Evolutionary conservation across 805 yeast species (phyloP).

Genomic region (Komagataella pastoris): DNA sequence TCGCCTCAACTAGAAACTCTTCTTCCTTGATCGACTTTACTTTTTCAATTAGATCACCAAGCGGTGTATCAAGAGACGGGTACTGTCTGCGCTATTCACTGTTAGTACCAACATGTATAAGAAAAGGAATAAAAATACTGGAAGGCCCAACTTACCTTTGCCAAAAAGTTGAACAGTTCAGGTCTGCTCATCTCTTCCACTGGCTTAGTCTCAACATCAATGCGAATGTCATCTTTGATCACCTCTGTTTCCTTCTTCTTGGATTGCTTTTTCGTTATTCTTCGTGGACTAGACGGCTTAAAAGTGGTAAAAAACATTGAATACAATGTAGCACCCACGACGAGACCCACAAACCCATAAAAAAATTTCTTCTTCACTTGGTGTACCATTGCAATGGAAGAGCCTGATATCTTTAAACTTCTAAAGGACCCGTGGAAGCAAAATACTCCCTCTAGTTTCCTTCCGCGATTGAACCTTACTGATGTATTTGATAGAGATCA

Average conservation of each 20-base stretch:
- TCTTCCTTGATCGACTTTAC: neutral
- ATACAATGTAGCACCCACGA: constrained; percentile 4
- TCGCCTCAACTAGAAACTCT: neutral
- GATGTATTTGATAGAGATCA: too few species aligned
- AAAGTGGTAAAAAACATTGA: constrained; percentile 2
- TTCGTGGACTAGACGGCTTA: neutral
- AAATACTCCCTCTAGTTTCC: neutral
- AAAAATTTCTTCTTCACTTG: constrained; percentile 2
- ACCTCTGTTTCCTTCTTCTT: constrained; percentile 1
- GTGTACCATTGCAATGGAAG: neutral
- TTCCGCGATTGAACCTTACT: neutral
- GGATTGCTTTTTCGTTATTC: neutral
- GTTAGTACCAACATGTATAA: neutral
- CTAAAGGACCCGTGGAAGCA: neutral
- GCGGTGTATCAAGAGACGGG: neutral
- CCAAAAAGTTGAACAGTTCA: constrained; percentile 3
- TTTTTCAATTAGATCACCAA: neutral
- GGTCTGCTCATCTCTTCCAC: constrained; percentile 2
- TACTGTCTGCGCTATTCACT: neutral
- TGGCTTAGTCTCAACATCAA: neutral
- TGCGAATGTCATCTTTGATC: neutral
- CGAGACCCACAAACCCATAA: constrained; percentile 4
- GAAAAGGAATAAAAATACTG: too few species aligned
- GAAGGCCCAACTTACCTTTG: constrained; percentile 2
- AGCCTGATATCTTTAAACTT: neutral